Evolutionary conservation across 2,329 filamentous ascomycete species (phyloP).

Genomic region (Cercospora nicotianae): DNA sequence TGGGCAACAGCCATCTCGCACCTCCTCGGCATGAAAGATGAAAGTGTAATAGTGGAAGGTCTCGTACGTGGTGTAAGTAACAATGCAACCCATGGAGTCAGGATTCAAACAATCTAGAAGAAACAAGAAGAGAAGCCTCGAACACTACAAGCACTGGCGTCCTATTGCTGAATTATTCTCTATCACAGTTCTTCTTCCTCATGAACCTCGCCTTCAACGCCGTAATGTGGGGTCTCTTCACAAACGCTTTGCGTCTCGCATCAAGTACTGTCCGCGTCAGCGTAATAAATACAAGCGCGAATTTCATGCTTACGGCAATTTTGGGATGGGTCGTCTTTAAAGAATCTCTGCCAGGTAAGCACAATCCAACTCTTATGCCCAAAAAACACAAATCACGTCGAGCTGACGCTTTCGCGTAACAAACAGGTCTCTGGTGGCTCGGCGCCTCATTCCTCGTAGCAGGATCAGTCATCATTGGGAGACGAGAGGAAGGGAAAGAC

Average conservation of each 20-base stretch:
- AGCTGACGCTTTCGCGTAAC: neutral
- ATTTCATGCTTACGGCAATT: constrained; percentile 76
- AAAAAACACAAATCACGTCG: neutral
- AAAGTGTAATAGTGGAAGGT: constrained; percentile 52
- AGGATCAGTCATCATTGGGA: constrained; percentile 75
- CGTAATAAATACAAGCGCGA: constrained; percentile 78
- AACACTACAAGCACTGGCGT: too few relatives aligned
- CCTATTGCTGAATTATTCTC: too few relatives aligned
- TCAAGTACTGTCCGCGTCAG: constrained; percentile 76
- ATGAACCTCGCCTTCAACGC: constrained; percentile 75
- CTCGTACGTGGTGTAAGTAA: constrained; percentile 53
- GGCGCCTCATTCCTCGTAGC: constrained; percentile 71
- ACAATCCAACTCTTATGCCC: neutral
- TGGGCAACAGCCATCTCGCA: constrained; percentile 53
- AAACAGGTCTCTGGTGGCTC: constrained; percentile 66
- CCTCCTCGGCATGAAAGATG: constrained; percentile 48
- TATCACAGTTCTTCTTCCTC: constrained; percentile 65
- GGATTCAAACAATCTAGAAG: neutral
- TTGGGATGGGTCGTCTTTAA: constrained; percentile 70
- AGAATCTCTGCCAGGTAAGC: constrained; percentile 62
- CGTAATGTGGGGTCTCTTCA: constrained; percentile 84
- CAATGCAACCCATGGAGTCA: neutral
- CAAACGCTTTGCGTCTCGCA: constrained; percentile 70
- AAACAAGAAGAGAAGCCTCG: neutral
- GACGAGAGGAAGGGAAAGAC: constrained; percentile 59